These are phyloP conservation scores for Botryosphaeria dothidea DNA, from an alignment of 2,329 filamentous ascomycete species.

Conservation along the genomic window DNA sequence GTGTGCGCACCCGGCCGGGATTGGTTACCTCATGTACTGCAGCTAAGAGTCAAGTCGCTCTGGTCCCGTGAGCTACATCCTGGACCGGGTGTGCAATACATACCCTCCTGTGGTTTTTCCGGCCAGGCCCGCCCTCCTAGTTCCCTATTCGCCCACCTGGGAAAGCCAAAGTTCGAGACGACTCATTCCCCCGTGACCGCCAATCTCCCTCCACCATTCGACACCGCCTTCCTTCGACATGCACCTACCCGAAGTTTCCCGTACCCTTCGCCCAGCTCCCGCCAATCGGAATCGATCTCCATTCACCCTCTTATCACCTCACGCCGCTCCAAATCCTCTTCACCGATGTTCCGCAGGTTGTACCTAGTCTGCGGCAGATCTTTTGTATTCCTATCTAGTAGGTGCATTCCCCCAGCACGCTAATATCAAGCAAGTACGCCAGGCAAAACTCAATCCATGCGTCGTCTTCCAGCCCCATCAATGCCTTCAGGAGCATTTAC, in stretches of 20 bases:
- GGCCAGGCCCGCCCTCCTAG: not conserved
- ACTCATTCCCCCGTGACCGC: not conserved
- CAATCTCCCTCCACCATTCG: not conserved
- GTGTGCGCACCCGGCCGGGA: not conserved
- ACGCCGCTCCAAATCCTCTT: not conserved
- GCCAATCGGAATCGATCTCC: not conserved
- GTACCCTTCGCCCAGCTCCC: not conserved
- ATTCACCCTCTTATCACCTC: not conserved
- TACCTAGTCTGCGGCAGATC: not conserved
- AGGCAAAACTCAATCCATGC: not conserved
- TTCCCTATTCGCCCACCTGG: not conserved
- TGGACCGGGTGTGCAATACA: not conserved
- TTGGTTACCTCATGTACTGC: not conserved
- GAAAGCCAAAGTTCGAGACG: not conserved
- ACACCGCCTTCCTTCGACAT: not conserved
- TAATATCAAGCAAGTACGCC: not conserved
- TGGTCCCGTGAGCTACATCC: not conserved
- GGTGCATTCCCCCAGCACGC: not conserved
- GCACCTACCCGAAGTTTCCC: conserved; percentile 1
- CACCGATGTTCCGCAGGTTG: not conserved
- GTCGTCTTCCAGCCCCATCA: not conserved
- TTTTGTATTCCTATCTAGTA: not conserved
- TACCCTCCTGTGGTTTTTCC: conserved; percentile 1
- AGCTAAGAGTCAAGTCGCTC: not conserved
- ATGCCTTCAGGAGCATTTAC: too few species aligned